phyloP scores from a whole-genome alignment of 1,284 basidiomycete genomes.

The Tetrapyrgos nigripes region DNA sequence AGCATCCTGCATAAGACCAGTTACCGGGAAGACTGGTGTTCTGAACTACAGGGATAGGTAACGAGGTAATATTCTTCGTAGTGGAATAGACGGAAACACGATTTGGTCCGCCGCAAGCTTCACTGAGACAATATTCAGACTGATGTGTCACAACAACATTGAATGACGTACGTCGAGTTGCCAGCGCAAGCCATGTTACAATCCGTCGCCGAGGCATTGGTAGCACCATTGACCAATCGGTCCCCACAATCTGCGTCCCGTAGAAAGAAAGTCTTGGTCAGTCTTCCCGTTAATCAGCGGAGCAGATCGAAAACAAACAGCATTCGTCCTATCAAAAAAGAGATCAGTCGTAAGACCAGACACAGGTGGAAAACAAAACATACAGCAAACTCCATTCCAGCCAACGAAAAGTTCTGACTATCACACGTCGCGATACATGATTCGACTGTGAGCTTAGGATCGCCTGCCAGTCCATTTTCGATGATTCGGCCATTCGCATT shows the following conservation, averaged over 20 bases:
- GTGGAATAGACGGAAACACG: constrained; percentile 73
- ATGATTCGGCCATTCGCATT: constrained; percentile 60
- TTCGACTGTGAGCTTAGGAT: constrained; percentile 45
- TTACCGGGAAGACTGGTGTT: constrained; percentile 63
- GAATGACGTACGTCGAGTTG: constrained; percentile 56
- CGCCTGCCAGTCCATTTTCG: constrained; percentile 38
- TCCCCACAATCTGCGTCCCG: constrained; percentile 63
- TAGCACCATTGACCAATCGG: constrained; percentile 62
- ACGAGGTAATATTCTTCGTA: constrained; percentile 52
- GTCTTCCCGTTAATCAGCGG: neutral
- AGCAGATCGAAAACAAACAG: constrained; percentile 49
- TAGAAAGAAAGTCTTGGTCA: constrained; percentile 5
- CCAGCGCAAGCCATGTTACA: constrained; percentile 76
- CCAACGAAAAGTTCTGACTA: constrained; percentile 50
- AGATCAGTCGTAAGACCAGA: constrained; percentile 7
- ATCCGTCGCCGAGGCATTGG: constrained; percentile 44
- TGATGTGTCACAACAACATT: constrained; percentile 3
- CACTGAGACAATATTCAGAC: constrained; percentile 39
- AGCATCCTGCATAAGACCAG: constrained; percentile 71
- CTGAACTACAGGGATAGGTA: constrained; percentile 64
- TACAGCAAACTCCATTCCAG: constrained; percentile 52
- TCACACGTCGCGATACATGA: constrained; percentile 53
- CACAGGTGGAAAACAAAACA: constrained; percentile 16
- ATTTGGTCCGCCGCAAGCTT: constrained; percentile 74
- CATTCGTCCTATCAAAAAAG: constrained; percentile 48